These are phyloP conservation scores for Globisporangium acanthophoron DNA, from an alignment of 352 stramenopile species.

Conservation along the genomic window DNA sequence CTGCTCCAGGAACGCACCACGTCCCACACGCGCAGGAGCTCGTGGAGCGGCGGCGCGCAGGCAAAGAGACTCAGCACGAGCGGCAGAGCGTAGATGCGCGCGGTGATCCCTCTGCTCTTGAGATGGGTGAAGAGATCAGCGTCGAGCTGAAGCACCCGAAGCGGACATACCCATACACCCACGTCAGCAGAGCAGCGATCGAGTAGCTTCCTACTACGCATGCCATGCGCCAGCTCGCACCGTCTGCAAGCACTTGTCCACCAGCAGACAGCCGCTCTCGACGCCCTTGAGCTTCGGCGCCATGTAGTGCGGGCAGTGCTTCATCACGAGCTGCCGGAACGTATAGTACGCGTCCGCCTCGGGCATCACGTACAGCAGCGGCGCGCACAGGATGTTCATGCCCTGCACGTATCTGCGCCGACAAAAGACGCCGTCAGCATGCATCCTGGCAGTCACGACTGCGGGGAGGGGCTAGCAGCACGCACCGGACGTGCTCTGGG, in stretches of 20 bases:
- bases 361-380: slow-evolving; percentile 90
- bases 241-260: slow-evolving; percentile 77
- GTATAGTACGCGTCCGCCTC: slow-evolving; percentile 88
- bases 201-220: too few relatives aligned
- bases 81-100: slow-evolving; percentile 83
- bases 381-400: slow-evolving; percentile 90
- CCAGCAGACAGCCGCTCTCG: slow-evolving; percentile 71
- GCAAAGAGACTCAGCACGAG: slow-evolving; percentile 89
- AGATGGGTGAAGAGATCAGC: slow-evolving; percentile 81
- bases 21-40: slow-evolving; percentile 89
- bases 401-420: slow-evolving; percentile 84
- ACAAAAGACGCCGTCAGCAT: neutral
- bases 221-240: slow-evolving; percentile 13
- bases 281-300: slow-evolving; percentile 82
- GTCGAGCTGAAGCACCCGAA: slow-evolving; percentile 31
- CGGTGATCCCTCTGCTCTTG: slow-evolving; percentile 62
- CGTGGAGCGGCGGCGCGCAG: slow-evolving; percentile 83
- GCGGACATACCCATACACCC: too few relatives aligned
- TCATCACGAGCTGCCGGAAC: slow-evolving; percentile 85
- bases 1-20: slow-evolving; percentile 36
- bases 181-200: neutral
- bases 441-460: neutral
- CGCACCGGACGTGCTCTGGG: slow-evolving; percentile 37
- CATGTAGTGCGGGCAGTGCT: slow-evolving; percentile 89
- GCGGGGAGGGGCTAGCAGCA: too few relatives aligned